These are phyloP conservation scores for Dictyostelium purpureum DNA, from an alignment of 78 protist species.

Conservation along the genomic window DNA sequence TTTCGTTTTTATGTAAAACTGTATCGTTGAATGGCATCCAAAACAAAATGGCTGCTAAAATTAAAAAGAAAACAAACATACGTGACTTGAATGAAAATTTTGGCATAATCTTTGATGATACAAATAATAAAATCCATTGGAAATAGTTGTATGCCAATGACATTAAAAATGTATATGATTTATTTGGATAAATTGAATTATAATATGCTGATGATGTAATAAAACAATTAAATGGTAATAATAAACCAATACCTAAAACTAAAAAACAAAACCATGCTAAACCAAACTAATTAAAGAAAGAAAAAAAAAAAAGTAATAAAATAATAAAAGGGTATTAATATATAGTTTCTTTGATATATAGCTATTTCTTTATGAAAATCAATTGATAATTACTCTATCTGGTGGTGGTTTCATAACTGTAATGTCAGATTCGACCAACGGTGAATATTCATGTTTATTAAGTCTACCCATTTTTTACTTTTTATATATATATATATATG, in stretches of 20 bases:
- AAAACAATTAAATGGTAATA: conserved; percentile 77
- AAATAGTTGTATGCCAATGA: conserved; percentile 73
- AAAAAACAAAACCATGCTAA: conserved; percentile 67
- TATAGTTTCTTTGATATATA: no score
- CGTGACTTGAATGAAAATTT: conserved; percentile 46
- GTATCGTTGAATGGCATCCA: conserved; percentile 64
- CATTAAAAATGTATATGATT: conserved; percentile 41
- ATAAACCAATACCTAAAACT: conserved; percentile 59
- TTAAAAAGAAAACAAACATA: conserved; percentile 17
- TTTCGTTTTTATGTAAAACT: background rate
- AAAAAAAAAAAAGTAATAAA: background rate
- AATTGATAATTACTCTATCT: conserved; percentile 15
- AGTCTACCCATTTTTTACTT: background rate
- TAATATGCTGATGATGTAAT: conserved; percentile 62
- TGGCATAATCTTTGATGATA: conserved; percentile 40
- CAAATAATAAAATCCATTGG: conserved; percentile 66
- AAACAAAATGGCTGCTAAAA: conserved; percentile 20
- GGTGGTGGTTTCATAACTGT: background rate
- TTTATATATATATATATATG: background rate
- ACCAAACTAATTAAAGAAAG: conserved; percentile 6
- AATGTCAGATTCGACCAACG: no score
- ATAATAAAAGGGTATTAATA: background rate
- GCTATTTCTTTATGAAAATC: background rate
- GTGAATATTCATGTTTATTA: conserved; percentile 28
- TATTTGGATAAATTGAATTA: conserved; percentile 14